Base-by-base conservation (phyloP, 2,329 filamentous ascomycete genomes). In the Neocucurbitaria cava region DNA sequence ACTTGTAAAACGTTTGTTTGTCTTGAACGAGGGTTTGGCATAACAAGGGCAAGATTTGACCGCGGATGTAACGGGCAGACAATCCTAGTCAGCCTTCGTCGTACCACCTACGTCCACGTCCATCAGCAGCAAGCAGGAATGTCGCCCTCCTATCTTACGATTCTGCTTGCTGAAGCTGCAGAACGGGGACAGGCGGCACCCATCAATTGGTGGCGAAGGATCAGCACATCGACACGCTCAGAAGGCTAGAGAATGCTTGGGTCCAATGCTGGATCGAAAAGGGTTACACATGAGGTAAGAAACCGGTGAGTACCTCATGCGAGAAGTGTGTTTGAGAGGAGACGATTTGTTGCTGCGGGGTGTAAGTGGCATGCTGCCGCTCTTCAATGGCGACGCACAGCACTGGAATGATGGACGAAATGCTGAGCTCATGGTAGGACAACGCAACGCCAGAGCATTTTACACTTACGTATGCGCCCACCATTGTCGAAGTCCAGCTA, bases 231-330 rank as follows among this genome's bases (percentile, higher is more conserved):
- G 26, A 46, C 28, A 7, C 5, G 30, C 26, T 15, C 11, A 21
- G 46, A 49, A 24, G 11, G 46, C 20, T 30, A 24, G 23, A 15
- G 33, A 48, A 41, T 10, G 13, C 9, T 36, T 21, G 33, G 4
- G 9, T 33, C 26, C 48, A 46, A 56, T 43, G 44, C 23, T 31
- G 39, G 49, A 21, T 20, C 23, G 40, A 36, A 20, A 13, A 24
- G 15, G 24, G 51, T 60, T 43, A 36, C 54, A 56, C 49, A 40
- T 40, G 38, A 24, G 38, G 28, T 35, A 24, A n/a, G 23, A 47
- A 39, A 47, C 45, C 35, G 45, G 45, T 47, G 33, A 39, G 35
- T 21, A n/a, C n/a, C n/a, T n/a, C n/a, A 26, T 30, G 33, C 15
- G n/a, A 17, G 18, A 24, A 38, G 21, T 26, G 11, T 21, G 20